Evolutionary conservation across 805 yeast genomes (phyloP).

Genomic region (Candida namnaoensis): DNA sequence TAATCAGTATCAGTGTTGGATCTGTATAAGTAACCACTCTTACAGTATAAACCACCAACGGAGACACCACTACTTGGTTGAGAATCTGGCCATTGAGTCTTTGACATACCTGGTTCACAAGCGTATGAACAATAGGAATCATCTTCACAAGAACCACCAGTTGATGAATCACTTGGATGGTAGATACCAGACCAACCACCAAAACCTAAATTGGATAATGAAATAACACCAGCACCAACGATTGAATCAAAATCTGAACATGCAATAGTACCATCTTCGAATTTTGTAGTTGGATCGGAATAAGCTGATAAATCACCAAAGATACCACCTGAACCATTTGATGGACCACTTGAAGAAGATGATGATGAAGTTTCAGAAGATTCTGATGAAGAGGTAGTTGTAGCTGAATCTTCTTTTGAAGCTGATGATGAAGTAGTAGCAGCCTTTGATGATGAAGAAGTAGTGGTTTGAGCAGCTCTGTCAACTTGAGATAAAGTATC

Average conservation of each 20-base stretch:
- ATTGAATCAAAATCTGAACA: conserved; percentile 62
- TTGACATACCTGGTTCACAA: conserved; percentile 98
- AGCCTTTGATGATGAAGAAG: conserved; percentile 17
- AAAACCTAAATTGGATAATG: conserved; percentile 60
- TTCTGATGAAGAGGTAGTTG: conserved; percentile 14
- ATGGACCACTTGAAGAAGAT: conserved; percentile 18
- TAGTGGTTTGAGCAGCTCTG: conserved; percentile 18
- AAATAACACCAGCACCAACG: conserved; percentile 71
- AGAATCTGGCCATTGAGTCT: conserved; percentile 90
- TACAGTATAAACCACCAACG: conserved; percentile 88
- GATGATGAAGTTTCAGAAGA: conserved; percentile 16
- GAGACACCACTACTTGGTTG: conserved; percentile 90
- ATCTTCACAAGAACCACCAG: conserved; percentile 62
- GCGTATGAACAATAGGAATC: conserved; percentile 97
- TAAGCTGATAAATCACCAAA: conserved; percentile 54
- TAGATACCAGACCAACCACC: conserved; percentile 80
- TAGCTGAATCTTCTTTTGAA: conserved; percentile 18
- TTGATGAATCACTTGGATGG: conserved; percentile 48
- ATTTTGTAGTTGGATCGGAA: conserved; percentile 47
- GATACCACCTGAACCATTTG: conserved; percentile 24
- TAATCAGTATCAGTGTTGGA: conserved; percentile 57
- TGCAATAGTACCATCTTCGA: conserved; percentile 59
- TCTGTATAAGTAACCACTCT: conserved; percentile 76
- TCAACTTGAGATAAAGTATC: conserved; percentile 9
- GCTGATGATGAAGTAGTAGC: conserved; percentile 12